Evolutionary conservation across 2,329 filamentous ascomycete genomes (phyloP).

Genomic region (Harringtonia aguacate): DNA sequence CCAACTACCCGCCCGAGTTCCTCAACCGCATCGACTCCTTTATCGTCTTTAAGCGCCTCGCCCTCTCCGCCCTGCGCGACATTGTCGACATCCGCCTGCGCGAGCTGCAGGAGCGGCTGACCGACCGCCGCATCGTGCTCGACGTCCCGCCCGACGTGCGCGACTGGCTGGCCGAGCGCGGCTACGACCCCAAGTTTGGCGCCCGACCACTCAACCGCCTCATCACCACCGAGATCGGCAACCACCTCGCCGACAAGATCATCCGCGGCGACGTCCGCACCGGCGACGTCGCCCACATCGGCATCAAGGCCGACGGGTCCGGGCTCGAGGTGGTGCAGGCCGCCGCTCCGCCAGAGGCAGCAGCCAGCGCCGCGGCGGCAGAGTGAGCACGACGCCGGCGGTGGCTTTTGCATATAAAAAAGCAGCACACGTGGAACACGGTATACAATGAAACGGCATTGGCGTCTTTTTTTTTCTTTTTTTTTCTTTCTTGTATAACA

Average conservation of each 20-base stretch:
- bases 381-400: too few relatives aligned
- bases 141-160: constrained; percentile 61
- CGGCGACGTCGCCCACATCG: constrained; percentile 63
- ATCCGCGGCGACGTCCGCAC: constrained; percentile 73
- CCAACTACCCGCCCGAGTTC: constrained; percentile 78
- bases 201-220: constrained; percentile 84
- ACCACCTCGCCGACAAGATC: constrained; percentile 80
- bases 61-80: constrained; percentile 66
- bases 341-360: not conserved
- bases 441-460: too few relatives aligned
- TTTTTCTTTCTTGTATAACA: too few relatives aligned
- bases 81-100: constrained; percentile 87
- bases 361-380: too few relatives aligned
- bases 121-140: constrained; percentile 75
- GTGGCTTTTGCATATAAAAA: too few relatives aligned
- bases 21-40: constrained; percentile 95
- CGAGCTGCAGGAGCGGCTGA: constrained; percentile 73
- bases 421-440: too few relatives aligned
- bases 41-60: constrained; percentile 87
- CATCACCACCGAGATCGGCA: constrained; percentile 83
- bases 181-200: constrained; percentile 86
- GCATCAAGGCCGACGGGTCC: constrained; percentile 50
- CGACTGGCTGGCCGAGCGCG: constrained; percentile 77
- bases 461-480: too few relatives aligned
- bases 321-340: constrained; percentile 38